Evolutionary conservation across 495 filamentous ascomycete genomes (phyloP).

Genomic region (Xylaria nigripes): DNA sequence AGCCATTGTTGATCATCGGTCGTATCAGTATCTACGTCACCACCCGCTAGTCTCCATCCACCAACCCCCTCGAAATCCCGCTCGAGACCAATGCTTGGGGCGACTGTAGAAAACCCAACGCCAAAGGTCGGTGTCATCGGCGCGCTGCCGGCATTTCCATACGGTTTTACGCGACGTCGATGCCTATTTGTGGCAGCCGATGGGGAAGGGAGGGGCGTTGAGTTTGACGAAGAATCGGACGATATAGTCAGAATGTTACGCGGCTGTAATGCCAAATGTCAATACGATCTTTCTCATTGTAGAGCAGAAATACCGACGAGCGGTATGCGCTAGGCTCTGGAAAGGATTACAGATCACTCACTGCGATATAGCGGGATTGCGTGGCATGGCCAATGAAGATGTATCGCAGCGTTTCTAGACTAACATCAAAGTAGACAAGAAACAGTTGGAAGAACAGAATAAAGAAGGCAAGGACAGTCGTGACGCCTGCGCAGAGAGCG

Average conservation of each 20-base stretch:
- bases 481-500: slow-evolving; percentile 58
- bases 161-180: slow-evolving; percentile 27
- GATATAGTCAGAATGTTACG: not conserved
- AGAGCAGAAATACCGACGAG: not conserved
- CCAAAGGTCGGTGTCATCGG: slow-evolving; percentile 27
- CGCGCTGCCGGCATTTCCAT: slow-evolving; percentile 29
- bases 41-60: slow-evolving; percentile 54
- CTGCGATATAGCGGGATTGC: slow-evolving; percentile 13
- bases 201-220: slow-evolving; percentile 4
- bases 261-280: not conserved
- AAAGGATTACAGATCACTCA: not conserved
- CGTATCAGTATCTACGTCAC: slow-evolving; percentile 36
- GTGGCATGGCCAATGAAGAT: slow-evolving; percentile 20
- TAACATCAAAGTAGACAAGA: slow-evolving; percentile 63
- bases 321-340: not conserved
- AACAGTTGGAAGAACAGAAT: slow-evolving; percentile 57
- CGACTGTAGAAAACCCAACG: slow-evolving; percentile 26
- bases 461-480: slow-evolving; percentile 56
- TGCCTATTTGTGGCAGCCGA: slow-evolving; percentile 14
- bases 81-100: slow-evolving; percentile 37
- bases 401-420: slow-evolving; percentile 33
- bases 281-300: not conserved
- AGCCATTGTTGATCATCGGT: slow-evolving; percentile 63
- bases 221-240: not conserved
- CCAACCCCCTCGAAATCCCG: slow-evolving; percentile 84